phyloP scores from a whole-genome alignment of 116 monocot species.

The Posidonia oceanica region DNA sequence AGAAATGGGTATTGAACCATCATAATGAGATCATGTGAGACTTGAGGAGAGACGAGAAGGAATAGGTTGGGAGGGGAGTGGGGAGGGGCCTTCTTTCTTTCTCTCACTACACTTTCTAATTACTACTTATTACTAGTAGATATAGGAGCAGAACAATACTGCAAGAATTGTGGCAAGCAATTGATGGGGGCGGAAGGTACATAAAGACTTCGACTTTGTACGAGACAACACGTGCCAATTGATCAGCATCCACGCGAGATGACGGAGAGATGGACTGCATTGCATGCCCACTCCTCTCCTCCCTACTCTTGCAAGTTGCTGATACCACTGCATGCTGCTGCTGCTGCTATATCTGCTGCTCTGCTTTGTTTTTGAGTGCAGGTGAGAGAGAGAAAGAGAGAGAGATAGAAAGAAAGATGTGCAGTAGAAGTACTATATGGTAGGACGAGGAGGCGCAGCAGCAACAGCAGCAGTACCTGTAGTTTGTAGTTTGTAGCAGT shows the following conservation, averaged over 20 bases:
- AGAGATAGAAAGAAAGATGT: background rate
- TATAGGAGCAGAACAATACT: no score
- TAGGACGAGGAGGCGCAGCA: no score
- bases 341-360: background rate
- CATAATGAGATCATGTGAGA: no score
- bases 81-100: background rate
- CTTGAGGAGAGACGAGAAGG: background rate
- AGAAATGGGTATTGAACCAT: no score
- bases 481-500: conserved; percentile 4
- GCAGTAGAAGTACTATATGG: background rate
- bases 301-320: background rate
- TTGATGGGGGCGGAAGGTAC: background rate
- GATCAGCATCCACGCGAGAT: background rate
- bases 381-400: background rate
- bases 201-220: conserved; percentile 5
- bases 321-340: conserved; percentile 8
- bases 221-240: conserved; percentile 8
- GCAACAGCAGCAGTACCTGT: background rate
- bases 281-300: background rate
- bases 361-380: conserved; percentile 1
- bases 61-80: background rate
- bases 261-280: no score
- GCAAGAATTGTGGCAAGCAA: no score
- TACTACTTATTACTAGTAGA: background rate
- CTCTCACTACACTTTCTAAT: background rate